A percentile compares a stretch with the other conserved stretches of the same genome.
Conservation (phyloP, 805 yeast species). For the Saturnispora sekii region DNA sequence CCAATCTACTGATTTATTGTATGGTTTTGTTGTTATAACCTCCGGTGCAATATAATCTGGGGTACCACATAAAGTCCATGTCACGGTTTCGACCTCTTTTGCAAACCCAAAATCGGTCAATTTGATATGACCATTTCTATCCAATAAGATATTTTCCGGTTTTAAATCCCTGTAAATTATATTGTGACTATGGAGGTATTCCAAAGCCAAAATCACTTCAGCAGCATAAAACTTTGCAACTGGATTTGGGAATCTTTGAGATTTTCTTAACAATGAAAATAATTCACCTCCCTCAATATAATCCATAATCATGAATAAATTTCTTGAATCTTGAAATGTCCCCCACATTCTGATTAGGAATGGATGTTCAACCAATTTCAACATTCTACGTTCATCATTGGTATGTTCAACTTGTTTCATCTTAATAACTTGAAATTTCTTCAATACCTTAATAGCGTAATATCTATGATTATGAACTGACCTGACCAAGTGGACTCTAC, state of each 20-base stretch:
- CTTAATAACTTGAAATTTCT: slow-evolving; percentile 47
- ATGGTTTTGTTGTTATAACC: slow-evolving; percentile 54
- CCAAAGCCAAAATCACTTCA: slow-evolving; percentile 49
- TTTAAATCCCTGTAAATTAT: slow-evolving; percentile 52
- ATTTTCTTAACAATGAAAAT: slow-evolving; percentile 44
- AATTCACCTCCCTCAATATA: slow-evolving; percentile 58
- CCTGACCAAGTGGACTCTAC: slow-evolving; percentile 49
- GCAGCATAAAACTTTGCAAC: slow-evolving; percentile 59
- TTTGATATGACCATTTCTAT: slow-evolving; percentile 51
- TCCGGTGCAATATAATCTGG: slow-evolving; percentile 61
- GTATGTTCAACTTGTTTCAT: slow-evolving; percentile 60
- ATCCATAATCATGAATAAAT: slow-evolving; percentile 55
- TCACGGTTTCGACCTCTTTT: slow-evolving; percentile 48
- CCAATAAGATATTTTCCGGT: slow-evolving; percentile 51
- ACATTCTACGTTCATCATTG: slow-evolving; percentile 52
- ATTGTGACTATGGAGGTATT: slow-evolving; percentile 48
- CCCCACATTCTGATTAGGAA: slow-evolving; percentile 59
- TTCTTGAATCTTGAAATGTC: slow-evolving; percentile 49
- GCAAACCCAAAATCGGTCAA: slow-evolving; percentile 57
- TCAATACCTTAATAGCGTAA: slow-evolving; percentile 51
- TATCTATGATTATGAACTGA: slow-evolving; percentile 50
- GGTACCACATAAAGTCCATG: slow-evolving; percentile 55
- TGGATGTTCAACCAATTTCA: slow-evolving; percentile 49
- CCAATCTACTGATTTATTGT: slow-evolving; percentile 57
- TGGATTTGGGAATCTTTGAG: slow-evolving; percentile 52